A percentile compares a stretch with the other conserved stretches of the same genome.
Evolutionary conservation across 2,329 filamentous ascomycete species (phyloP).

Genomic region (Pseudocercospora fijiensis): DNA sequence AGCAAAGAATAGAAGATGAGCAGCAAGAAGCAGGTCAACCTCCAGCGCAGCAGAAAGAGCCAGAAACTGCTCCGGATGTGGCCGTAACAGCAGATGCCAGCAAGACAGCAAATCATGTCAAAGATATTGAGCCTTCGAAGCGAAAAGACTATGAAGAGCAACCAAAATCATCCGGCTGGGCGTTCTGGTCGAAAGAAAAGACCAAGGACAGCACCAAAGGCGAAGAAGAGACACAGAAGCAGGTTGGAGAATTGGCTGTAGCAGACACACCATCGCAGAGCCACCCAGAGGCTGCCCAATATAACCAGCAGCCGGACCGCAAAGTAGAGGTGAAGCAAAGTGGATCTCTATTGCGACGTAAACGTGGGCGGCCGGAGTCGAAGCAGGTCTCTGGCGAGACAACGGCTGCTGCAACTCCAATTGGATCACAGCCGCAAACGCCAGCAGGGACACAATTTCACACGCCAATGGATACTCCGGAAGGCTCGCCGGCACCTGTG

Average conservation of each 20-base stretch:
- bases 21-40: constrained; percentile 20
- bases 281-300: constrained; percentile 52
- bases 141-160: constrained; percentile 20
- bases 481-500: constrained; percentile 29
- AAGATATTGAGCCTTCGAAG: constrained; percentile 6
- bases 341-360: constrained; percentile 29
- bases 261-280: constrained; percentile 53
- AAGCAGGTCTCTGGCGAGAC: constrained; percentile 28
- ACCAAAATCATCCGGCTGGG: constrained; percentile 65
- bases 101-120: constrained; percentile 11
- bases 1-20: constrained; percentile 24
- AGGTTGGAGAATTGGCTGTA: constrained; percentile 53
- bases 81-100: constrained; percentile 14
- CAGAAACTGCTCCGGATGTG: constrained; percentile 15
- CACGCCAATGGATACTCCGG: constrained; percentile 26
- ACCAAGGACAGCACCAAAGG: constrained; percentile 44
- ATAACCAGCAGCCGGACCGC: constrained; percentile 40
- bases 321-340: constrained; percentile 24
- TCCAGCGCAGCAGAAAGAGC: constrained; percentile 10
- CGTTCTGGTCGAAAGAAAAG: constrained; percentile 71
- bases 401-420: constrained; percentile 27
- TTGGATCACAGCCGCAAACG: constrained; percentile 25
- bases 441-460: constrained; percentile 25
- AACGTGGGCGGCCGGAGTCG: constrained; percentile 24
- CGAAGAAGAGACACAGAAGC: constrained; percentile 58